phyloP scores from a whole-genome alignment of 2,329 filamentous ascomycete species.

The Didymella arachidicola region DNA sequence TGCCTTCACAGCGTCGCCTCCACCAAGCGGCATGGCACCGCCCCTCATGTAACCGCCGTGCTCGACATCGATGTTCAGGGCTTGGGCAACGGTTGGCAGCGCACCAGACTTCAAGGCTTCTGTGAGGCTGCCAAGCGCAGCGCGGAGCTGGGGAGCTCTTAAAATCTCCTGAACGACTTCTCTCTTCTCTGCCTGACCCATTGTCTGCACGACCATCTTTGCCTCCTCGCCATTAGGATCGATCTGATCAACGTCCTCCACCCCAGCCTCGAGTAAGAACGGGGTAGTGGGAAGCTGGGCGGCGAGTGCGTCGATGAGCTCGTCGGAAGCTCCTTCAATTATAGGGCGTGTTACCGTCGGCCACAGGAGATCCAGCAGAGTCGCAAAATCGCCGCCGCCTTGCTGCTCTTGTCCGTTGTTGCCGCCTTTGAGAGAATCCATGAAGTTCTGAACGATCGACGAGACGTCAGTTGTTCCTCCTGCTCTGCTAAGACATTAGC shows the following conservation, averaged over 20 bases:
- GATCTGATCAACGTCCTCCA: constrained; percentile 65
- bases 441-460: constrained; percentile 83
- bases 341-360: constrained; percentile 79
- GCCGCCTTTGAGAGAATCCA: constrained; percentile 76
- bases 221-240: constrained; percentile 74
- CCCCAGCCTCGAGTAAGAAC: constrained; percentile 76
- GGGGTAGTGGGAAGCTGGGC: constrained; percentile 79
- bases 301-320: constrained; percentile 76
- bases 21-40: constrained; percentile 83
- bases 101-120: constrained; percentile 90
- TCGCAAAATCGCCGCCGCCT: constrained; percentile 73
- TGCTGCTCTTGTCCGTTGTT: constrained; percentile 41
- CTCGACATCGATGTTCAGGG: constrained; percentile 78
- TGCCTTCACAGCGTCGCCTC: constrained; percentile 85
- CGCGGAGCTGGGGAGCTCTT: constrained; percentile 87
- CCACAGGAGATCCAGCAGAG: constrained; percentile 84
- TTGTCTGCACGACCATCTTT: constrained; percentile 75
- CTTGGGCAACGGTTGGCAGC: constrained; percentile 86
- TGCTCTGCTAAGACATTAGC: constrained; percentile 47
- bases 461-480: constrained; percentile 73
- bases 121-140: constrained; percentile 84
- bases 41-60: constrained; percentile 84
- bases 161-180: constrained; percentile 81
- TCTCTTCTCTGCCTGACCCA: constrained; percentile 80
- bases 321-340: constrained; percentile 70